Evolutionary conservation across 2,329 filamentous ascomycete species (phyloP).

Genomic region (Colletotrichum viniferum): DNA sequence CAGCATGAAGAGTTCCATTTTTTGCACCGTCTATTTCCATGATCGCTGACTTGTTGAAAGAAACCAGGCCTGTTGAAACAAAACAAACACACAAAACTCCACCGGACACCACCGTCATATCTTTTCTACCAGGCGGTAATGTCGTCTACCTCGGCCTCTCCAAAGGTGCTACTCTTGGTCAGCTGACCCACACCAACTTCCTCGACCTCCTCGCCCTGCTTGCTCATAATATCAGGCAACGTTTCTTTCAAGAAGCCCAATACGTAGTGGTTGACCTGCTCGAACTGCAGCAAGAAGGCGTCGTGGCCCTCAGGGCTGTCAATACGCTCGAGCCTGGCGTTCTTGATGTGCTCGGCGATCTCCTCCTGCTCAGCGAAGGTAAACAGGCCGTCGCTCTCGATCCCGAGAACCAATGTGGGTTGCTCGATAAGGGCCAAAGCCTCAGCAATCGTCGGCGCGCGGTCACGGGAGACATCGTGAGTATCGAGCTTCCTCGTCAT

Average conservation of each 20-base stretch:
- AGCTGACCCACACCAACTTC: conserved; percentile 63
- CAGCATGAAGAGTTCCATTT: not conserved
- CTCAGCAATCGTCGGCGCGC: conserved; percentile 69
- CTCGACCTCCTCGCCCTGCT: conserved; percentile 51
- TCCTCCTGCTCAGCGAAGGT: conserved; percentile 97
- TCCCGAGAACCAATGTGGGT: conserved; percentile 88
- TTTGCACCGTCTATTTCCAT: not conserved
- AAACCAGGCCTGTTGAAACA: conserved; percentile 13
- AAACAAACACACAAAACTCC: not conserved
- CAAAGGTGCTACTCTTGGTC: conserved; percentile 90
- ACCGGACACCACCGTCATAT: not conserved
- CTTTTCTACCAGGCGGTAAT: conserved; percentile 84
- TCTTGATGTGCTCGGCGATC: conserved; percentile 79
- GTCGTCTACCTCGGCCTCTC: conserved; percentile 94
- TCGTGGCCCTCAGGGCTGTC: conserved; percentile 96
- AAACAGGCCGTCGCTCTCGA: conserved; percentile 94
- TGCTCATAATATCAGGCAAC: conserved; percentile 86
- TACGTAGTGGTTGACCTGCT: conserved; percentile 92
- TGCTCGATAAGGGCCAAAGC: conserved; percentile 85
- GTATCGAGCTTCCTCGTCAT: conserved; percentile 98
- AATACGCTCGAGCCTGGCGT: conserved; percentile 82
- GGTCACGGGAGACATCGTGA: conserved; percentile 87
- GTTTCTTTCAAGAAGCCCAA: conserved; percentile 82
- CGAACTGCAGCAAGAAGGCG: conserved; percentile 94
- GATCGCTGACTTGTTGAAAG: conserved; percentile 20